phyloP scores from a whole-genome alignment of 768 basidiomycete species.

The Lactifluus volemus region DNA sequence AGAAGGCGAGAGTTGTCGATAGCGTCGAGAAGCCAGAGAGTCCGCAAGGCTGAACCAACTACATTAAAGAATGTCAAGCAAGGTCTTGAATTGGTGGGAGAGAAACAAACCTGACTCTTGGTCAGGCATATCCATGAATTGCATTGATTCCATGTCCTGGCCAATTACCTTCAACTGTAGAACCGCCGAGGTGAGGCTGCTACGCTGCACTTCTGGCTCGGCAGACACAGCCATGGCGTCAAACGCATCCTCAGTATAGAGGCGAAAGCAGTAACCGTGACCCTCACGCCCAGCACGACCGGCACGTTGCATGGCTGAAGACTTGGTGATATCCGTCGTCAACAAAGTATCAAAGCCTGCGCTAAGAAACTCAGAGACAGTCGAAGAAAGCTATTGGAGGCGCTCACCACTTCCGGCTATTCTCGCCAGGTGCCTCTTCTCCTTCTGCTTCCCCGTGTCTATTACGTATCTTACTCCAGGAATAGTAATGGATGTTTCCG shows the following conservation, averaged over 20 bases:
- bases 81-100: background rate
- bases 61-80: background rate
- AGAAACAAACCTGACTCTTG: conserved; percentile 54
- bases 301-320: conserved; percentile 87
- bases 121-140: conserved; percentile 86
- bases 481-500: conserved; percentile 96
- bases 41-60: conserved; percentile 59
- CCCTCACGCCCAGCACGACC: conserved; percentile 97
- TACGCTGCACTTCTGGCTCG: conserved; percentile 87
- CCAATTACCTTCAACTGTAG: conserved; percentile 81
- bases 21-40: conserved; percentile 74
- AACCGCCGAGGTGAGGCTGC: conserved; percentile 73
- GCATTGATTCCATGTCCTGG: conserved; percentile 70
- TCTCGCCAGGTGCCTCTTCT: conserved; percentile 75
- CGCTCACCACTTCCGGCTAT: conserved; percentile 55
- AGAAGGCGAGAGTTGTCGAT: conserved; percentile 56
- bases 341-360: conserved; percentile 83
- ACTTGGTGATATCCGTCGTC: conserved; percentile 77
- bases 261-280: conserved; percentile 77
- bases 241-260: conserved; percentile 84
- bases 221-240: conserved; percentile 52
- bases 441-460: conserved; percentile 93
- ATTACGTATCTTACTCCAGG: conserved; percentile 94
- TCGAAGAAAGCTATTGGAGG: background rate
- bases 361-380: background rate